Conservation (phyloP, 2,329 filamentous ascomycete species). For the Seiridium unicorne region DNA sequence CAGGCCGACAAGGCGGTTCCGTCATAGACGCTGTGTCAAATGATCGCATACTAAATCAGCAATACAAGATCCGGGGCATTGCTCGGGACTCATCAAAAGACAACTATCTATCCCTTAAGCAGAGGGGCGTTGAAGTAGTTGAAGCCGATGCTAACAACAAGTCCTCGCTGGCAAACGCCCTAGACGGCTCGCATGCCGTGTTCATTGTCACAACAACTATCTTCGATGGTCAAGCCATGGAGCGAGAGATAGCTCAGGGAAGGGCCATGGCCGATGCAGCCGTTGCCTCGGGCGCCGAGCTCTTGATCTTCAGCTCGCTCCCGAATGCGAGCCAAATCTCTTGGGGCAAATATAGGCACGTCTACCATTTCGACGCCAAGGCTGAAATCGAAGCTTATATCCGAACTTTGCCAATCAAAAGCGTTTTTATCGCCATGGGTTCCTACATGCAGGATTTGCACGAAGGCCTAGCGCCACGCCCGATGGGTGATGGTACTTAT, state of each 20-base stretch:
- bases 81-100: background rate
- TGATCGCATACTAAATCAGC: background rate
- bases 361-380: background rate
- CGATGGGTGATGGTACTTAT: no score
- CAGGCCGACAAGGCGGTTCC: background rate
- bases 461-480: no score
- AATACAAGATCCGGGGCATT: background rate
- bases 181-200: background rate
- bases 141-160: background rate
- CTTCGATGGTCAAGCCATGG: background rate
- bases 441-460: no score
- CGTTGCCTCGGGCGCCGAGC: background rate
- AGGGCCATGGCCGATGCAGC: background rate
- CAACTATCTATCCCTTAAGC: background rate
- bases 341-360: background rate
- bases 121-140: background rate
- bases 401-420: background rate
- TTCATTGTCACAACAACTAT: background rate
- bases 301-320: background rate
- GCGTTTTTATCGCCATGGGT: background rate
- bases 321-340: no score
- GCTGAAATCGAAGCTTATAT: background rate
- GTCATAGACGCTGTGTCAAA: background rate
- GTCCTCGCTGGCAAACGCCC: background rate
- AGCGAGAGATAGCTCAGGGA: background rate